Conservation (phyloP, 2,329 filamentous ascomycete species). For the Penicillium sp. region DNA sequence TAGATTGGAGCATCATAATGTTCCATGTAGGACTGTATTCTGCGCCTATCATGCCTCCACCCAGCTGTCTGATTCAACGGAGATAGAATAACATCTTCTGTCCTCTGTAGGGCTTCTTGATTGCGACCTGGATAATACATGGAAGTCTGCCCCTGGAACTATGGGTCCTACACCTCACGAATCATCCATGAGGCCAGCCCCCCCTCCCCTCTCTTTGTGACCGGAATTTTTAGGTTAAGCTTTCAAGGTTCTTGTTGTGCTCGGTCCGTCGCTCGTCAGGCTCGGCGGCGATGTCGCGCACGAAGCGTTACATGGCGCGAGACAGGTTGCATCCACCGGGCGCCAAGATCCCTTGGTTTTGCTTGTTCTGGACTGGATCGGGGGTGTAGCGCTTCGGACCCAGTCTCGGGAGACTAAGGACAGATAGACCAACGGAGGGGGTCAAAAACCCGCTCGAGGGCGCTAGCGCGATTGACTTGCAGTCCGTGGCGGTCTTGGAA, state of each 20-base stretch:
- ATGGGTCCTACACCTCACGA: too few species aligned
- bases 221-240: slow-evolving; percentile 3
- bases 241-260: background rate
- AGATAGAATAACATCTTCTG: too few species aligned
- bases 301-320: slow-evolving; percentile 6
- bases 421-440: too few species aligned
- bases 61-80: too few species aligned
- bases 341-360: background rate
- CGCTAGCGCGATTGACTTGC: background rate
- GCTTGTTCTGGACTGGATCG: background rate
- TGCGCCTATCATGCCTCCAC: too few species aligned
- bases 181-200: background rate
- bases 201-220: too few species aligned
- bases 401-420: background rate
- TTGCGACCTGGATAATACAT: too few species aligned
- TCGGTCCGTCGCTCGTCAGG: background rate
- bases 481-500: background rate
- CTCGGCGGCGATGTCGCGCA: background rate
- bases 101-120: too few species aligned
- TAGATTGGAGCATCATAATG: too few species aligned
- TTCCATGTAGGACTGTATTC: too few species aligned
- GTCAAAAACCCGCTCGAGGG: too few species aligned
- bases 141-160: too few species aligned
- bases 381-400: background rate
- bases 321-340: slow-evolving; percentile 3